A percentile compares a stretch with the other conserved stretches of the same genome.
Evolutionary conservation across 768 basidiomycete genomes (phyloP).

Genomic region (Cyclocybe aegerita): DNA sequence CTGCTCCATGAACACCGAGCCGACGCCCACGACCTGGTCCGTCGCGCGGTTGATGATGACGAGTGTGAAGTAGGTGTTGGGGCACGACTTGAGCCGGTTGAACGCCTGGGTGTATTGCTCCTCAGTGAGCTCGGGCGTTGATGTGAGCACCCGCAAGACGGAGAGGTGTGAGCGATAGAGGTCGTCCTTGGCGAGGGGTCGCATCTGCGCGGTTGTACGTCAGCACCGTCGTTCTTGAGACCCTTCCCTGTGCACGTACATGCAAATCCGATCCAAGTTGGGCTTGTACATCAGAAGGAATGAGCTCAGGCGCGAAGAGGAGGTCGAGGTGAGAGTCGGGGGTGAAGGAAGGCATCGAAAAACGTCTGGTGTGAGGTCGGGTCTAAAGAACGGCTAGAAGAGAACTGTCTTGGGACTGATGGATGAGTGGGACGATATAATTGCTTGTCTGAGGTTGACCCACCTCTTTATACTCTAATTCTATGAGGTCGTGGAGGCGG

Average conservation of each 20-base stretch:
- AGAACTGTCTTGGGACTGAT: neutral
- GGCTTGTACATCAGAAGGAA: conserved; percentile 61
- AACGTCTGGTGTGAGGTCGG: neutral
- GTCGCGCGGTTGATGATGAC: conserved; percentile 77
- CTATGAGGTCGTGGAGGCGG: neutral
- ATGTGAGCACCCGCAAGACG: conserved; percentile 78
- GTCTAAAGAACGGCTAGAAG: neutral
- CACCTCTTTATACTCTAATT: neutral
- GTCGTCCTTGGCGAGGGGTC: conserved; percentile 87
- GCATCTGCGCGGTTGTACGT: conserved; percentile 53
- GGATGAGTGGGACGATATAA: neutral
- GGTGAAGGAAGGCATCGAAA: conserved; percentile 39
- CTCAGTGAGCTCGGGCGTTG: conserved; percentile 65
- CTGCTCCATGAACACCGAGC: conserved; percentile 85
- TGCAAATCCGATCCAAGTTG: conserved; percentile 67
- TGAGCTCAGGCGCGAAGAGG: conserved; percentile 70
- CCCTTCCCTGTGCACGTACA: conserved; percentile 36
- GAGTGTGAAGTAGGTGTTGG: conserved; percentile 76
- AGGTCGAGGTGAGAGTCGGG: conserved; percentile 72
- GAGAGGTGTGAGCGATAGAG: conserved; percentile 77
- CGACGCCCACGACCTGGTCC: conserved; percentile 82
- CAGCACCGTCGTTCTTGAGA: neutral
- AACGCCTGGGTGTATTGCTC: conserved; percentile 73
- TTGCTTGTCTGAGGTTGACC: neutral
- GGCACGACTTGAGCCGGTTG: conserved; percentile 49